Evolutionary conservation across 2,329 filamentous ascomycete genomes (phyloP).

Genomic region (Fusarium lateritium): DNA sequence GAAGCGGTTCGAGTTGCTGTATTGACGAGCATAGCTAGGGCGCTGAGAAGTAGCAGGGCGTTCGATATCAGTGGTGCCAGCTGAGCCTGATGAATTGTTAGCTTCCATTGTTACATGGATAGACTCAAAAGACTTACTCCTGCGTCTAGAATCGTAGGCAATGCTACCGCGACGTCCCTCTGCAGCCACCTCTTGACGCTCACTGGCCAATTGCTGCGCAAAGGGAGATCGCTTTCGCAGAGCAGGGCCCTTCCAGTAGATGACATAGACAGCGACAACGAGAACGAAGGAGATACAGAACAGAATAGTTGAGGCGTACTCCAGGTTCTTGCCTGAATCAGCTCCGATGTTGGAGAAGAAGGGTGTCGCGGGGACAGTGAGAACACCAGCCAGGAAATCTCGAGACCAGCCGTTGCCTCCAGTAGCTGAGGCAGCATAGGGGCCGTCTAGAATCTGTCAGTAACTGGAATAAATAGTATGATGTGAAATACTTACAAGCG

Average conservation of each 20-base stretch:
- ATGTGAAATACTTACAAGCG: constrained; percentile 30
- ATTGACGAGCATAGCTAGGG: constrained; percentile 48
- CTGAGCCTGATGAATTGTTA: constrained; percentile 45
- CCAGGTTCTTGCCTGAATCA: constrained; percentile 64
- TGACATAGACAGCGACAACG: constrained; percentile 74
- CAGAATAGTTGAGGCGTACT: constrained; percentile 75
- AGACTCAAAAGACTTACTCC: constrained; percentile 46
- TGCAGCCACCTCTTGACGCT: constrained; percentile 49
- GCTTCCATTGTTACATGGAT: background rate
- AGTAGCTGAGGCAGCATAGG: constrained; percentile 80
- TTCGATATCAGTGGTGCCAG: constrained; percentile 22
- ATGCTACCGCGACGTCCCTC: constrained; percentile 52
- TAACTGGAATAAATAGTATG: rapidly evolving
- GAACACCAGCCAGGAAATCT: constrained; percentile 80
- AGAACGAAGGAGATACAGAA: constrained; percentile 73
- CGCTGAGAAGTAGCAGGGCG: constrained; percentile 35
- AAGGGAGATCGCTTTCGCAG: constrained; percentile 75
- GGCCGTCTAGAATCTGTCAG: constrained; percentile 59
- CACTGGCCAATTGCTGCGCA: constrained; percentile 72
- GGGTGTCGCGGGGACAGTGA: constrained; percentile 77
- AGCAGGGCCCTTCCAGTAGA: constrained; percentile 75
- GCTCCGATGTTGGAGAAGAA: constrained; percentile 72
- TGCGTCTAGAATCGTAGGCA: constrained; percentile 43
- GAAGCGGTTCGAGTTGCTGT: constrained; percentile 59
- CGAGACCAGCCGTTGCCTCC: constrained; percentile 82